These are phyloP conservation scores for Amoebophrya sp. DNA, from an alignment of 169 alveolate genomes.

Conservation along the genomic window DNA sequence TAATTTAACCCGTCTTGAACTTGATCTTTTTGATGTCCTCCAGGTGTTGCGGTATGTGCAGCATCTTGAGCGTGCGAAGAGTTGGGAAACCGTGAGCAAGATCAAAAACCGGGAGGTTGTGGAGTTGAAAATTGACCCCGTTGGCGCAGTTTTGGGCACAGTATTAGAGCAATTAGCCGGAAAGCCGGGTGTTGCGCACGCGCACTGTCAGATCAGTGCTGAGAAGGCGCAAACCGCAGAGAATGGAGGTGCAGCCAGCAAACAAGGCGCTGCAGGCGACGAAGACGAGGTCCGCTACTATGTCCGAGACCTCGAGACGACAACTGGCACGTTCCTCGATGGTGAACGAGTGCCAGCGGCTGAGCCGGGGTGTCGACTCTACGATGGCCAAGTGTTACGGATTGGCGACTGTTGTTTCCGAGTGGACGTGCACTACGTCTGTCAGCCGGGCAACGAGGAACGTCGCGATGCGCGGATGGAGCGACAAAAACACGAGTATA, in stretches of 20 bases:
- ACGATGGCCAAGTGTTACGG: background rate
- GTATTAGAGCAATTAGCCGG: background rate
- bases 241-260: background rate
- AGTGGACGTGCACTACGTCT: background rate
- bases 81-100: background rate
- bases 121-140: background rate
- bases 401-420: background rate
- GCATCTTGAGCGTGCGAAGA: background rate
- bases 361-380: background rate
- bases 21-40: background rate
- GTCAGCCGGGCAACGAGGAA: background rate
- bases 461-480: background rate
- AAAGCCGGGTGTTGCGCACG: background rate
- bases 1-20: background rate
- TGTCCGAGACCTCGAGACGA: background rate
- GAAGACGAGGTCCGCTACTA: background rate
- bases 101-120: background rate
- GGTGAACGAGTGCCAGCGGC: background rate
- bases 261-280: background rate
- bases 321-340: background rate
- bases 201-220: background rate
- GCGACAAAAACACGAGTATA: background rate
- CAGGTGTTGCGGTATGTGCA: background rate
- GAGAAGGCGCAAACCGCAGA: background rate
- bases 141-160: background rate